phyloP scores from a whole-genome alignment of 2,329 filamentous ascomycete species.

The Phaeosphaeria sp. region DNA sequence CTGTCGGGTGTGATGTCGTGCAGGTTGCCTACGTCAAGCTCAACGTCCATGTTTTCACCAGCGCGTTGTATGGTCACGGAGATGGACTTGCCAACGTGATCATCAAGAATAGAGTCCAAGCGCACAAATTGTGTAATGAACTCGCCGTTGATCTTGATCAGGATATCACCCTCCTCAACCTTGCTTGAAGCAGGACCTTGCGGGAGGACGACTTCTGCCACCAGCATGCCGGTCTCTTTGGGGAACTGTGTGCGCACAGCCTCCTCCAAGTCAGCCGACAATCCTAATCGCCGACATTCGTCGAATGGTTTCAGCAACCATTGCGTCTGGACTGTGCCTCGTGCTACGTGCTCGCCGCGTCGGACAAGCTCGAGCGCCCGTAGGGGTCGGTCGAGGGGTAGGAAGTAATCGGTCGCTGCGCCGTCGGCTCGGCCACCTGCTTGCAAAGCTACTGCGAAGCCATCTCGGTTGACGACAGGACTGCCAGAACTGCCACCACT shows the following conservation, averaged over 20 bases:
- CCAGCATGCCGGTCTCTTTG: slow-evolving; percentile 94
- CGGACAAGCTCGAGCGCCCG: slow-evolving; percentile 88
- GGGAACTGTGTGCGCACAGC: slow-evolving; percentile 84
- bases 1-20: slow-evolving; percentile 95
- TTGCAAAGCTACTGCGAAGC: slow-evolving; percentile 88
- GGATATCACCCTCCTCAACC: slow-evolving; percentile 91
- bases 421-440: slow-evolving; percentile 93
- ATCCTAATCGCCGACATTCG: slow-evolving; percentile 87
- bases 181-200: slow-evolving; percentile 86
- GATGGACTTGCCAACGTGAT: slow-evolving; percentile 80
- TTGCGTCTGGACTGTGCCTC: slow-evolving; percentile 97
- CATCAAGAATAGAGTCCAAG: slow-evolving; percentile 90
- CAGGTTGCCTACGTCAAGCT: slow-evolving; percentile 84
- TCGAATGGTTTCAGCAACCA: slow-evolving; percentile 98
- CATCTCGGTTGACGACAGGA: slow-evolving; percentile 95
- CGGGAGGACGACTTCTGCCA: slow-evolving; percentile 92
- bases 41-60: slow-evolving; percentile 83
- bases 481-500: slow-evolving; percentile 98
- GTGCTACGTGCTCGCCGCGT: slow-evolving; percentile 74
- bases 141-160: slow-evolving; percentile 92
- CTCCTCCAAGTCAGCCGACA: slow-evolving; percentile 86
- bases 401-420: slow-evolving; percentile 96
- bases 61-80: slow-evolving; percentile 85
- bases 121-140: slow-evolving; percentile 92
- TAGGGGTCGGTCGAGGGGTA: slow-evolving; percentile 88